A percentile compares a stretch with the other conserved stretches of the same genome.
Conservation (phyloP, 2,329 filamentous ascomycete species). For the Aspergillus sp. region DNA sequence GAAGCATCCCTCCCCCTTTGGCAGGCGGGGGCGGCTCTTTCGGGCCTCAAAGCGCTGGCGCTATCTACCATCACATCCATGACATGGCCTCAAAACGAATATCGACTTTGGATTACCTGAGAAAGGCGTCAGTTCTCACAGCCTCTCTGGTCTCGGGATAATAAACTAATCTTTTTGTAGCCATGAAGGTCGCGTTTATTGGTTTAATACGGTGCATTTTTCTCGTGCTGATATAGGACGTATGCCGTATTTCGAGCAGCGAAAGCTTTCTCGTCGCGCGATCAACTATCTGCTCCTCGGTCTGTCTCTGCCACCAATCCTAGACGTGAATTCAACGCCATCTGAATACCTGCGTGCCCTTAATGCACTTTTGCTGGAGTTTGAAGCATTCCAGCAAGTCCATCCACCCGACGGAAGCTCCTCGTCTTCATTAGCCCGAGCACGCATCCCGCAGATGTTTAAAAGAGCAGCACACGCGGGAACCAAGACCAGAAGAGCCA, state of each 20-base stretch:
- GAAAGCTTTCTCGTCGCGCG: conserved; percentile 81
- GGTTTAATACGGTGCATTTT: conserved; percentile 97
- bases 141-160: conserved; percentile 3
- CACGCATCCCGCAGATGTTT: conserved; percentile 79
- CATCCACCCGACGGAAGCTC: conserved; percentile 72
- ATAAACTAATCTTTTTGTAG: conserved; percentile 41
- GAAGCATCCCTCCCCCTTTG: conserved; percentile 24
- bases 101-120: conserved; percentile 85
- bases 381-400: conserved; percentile 86
- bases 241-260: conserved; percentile 79
- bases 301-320: conserved; percentile 80
- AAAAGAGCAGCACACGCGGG: conserved; percentile 57
- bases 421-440: conserved; percentile 66
- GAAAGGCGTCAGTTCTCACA: conserved; percentile 70
- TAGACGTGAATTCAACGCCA: conserved; percentile 76
- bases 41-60: conserved; percentile 47
- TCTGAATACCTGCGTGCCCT: conserved; percentile 83
- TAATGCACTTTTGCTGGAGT: conserved; percentile 81
- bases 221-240: conserved; percentile 73
- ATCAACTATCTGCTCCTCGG: conserved; percentile 92
- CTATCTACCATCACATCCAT: conserved; percentile 65
- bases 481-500: conserved; percentile 55
- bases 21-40: conserved; percentile 28
- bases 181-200: conserved; percentile 90
- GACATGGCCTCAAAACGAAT: conserved; percentile 89